phyloP scores from a whole-genome alignment of 768 basidiomycete species.

The Lentinula boryana region DNA sequence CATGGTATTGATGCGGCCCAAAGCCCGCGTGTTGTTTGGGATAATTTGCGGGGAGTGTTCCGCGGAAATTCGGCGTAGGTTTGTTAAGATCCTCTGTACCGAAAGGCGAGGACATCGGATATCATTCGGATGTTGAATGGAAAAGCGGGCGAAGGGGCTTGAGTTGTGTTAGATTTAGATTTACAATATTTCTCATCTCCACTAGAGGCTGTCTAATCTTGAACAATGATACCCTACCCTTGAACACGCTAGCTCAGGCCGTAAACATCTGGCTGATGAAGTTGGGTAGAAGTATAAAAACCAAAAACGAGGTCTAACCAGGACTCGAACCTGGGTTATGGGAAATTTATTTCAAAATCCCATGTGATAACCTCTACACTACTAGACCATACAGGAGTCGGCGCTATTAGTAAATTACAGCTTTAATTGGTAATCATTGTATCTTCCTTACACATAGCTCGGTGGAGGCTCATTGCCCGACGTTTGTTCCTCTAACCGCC shows the following conservation, averaged over 20 bases:
- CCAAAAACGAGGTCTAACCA: neutral
- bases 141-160: too few species aligned
- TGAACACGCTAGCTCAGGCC: neutral
- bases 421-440: too few species aligned
- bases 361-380: constrained; percentile 6
- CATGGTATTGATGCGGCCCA: constrained; percentile 90
- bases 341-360: neutral
- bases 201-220: too few species aligned
- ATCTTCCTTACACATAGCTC: neutral
- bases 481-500: neutral
- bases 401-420: neutral
- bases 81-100: too few species aligned
- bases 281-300: neutral
- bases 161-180: too few species aligned
- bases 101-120: too few species aligned
- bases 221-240: neutral
- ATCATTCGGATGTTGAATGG: too few species aligned
- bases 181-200: too few species aligned
- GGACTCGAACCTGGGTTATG: constrained; percentile 9
- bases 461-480: neutral
- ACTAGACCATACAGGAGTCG: neutral
- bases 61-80: constrained; percentile 15
- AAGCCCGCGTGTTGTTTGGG: constrained; percentile 90
- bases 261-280: neutral
- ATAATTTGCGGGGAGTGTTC: constrained; percentile 65